These are phyloP conservation scores for Neobulgaria alba DNA, from an alignment of 2,329 filamentous ascomycete species.

Conservation along the genomic window DNA sequence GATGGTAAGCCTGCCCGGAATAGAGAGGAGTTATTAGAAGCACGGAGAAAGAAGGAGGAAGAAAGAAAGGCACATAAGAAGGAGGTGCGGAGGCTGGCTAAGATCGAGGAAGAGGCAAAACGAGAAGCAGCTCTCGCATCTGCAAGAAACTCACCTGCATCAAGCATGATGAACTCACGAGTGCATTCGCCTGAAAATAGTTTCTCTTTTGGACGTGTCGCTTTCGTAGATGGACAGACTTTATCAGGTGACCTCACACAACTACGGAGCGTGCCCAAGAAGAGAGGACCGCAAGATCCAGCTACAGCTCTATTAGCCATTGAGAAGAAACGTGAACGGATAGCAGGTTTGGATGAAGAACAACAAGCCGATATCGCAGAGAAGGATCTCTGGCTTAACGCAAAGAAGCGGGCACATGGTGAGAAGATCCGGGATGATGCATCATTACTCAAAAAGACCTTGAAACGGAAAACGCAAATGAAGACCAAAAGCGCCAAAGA, in stretches of 20 bases:
- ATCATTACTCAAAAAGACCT: constrained; percentile 78
- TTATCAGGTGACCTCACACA: constrained; percentile 61
- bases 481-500: constrained; percentile 91
- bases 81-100: constrained; percentile 67
- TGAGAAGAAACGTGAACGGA: constrained; percentile 75
- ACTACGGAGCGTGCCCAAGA: constrained; percentile 59
- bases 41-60: constrained; percentile 77
- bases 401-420: constrained; percentile 79
- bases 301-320: constrained; percentile 79
- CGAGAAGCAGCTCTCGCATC: constrained; percentile 52
- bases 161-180: constrained; percentile 45
- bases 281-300: constrained; percentile 75
- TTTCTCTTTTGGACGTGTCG: constrained; percentile 86
- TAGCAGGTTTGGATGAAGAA: constrained; percentile 65
- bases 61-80: constrained; percentile 85
- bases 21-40: constrained; percentile 85
- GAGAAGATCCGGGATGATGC: constrained; percentile 86
- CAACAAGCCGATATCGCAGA: constrained; percentile 83
- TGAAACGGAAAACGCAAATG: constrained; percentile 82
- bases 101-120: constrained; percentile 66
- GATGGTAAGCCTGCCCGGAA: constrained; percentile 77
- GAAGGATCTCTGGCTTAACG: constrained; percentile 90
- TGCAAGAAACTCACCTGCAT: constrained; percentile 50
- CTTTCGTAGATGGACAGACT: constrained; percentile 77
- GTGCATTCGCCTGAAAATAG: constrained; percentile 51